Base-by-base conservation (phyloP, 2,329 filamentous ascomycete species). In the Ascosphaera pollenicola region DNA sequence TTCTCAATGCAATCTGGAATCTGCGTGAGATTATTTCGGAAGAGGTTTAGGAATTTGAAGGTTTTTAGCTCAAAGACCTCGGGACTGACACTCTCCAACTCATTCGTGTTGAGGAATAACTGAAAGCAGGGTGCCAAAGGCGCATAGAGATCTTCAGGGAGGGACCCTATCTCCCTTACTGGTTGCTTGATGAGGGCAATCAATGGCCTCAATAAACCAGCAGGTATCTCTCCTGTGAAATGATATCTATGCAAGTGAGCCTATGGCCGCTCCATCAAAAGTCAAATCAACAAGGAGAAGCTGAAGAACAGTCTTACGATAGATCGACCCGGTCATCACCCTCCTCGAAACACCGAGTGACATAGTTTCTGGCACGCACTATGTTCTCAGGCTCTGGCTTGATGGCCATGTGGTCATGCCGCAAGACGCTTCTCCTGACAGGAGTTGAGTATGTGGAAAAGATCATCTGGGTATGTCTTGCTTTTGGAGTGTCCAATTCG, bases 241-340 rank as follows among this genome's bases (percentile, higher is more conserved):
- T 52, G 47, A 40, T 53, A 51, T 17, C 58, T 61, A 18, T n/a
- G 17, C 8, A 38, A 24, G 5, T 11, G 36, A 7, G 36, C 24
- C 13, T 13, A 7, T 34, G 2, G 3, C 39, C 30, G 10, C 10
- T 5, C 4, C 11, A 17, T 5, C 21, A 42, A 37, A 35, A 38
- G 19, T 31, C 8, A n/a, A 32, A 24, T 3, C 24, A 10, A 35
- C 7, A 28, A 17, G 18, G 24, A 42, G 24, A 15, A 13, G 15
- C 36, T 17, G 17, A n/a, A 7, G 37, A 7, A 17, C 24, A 34
- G n/a, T 50, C 56, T 42, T 49, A 63, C 60, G 59, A 58, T 15
- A 65, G 47, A 41, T 65, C 61, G 41, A 65, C 51, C 34, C 53
- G 54, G 40, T 65, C 61, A 40, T 56, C 46, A 0, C 62, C 60